These are phyloP conservation scores for Trichosporon ovoides DNA, from an alignment of 1,284 basidiomycete genomes.

Conservation along the genomic window DNA sequence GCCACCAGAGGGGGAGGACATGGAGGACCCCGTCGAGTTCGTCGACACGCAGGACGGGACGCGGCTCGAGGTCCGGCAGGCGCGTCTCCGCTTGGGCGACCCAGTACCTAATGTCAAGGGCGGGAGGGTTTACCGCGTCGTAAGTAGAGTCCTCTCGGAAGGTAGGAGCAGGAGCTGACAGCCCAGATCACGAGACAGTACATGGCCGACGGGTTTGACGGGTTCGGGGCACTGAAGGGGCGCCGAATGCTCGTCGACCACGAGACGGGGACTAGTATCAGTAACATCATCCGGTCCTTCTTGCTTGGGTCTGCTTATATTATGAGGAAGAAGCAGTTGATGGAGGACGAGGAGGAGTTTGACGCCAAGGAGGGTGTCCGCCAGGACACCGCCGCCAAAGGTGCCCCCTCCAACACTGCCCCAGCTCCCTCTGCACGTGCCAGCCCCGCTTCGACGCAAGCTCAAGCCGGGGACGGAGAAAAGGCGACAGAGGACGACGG, in stretches of 20 bases:
- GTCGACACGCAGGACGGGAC: constrained; percentile 47
- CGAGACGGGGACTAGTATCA: constrained; percentile 77
- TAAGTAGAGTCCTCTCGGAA: constrained; percentile 52
- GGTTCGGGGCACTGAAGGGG: constrained; percentile 65
- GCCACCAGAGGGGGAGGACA: constrained; percentile 29
- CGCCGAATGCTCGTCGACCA: constrained; percentile 72
- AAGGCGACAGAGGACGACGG: too few relatives aligned
- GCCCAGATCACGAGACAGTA: constrained; percentile 49
- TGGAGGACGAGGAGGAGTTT: constrained; percentile 34
- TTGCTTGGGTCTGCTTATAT: constrained; percentile 58
- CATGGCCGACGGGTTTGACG: constrained; percentile 59
- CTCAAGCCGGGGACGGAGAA: too few relatives aligned
- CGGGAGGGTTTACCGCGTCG: constrained; percentile 64
- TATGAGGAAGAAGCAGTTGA: constrained; percentile 46
- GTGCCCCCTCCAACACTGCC: too few relatives aligned
- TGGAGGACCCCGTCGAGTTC: constrained; percentile 40
- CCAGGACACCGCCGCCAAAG: too few relatives aligned
- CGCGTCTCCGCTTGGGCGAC: constrained; percentile 49
- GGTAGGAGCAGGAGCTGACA: too few relatives aligned
- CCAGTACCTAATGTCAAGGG: constrained; percentile 56
- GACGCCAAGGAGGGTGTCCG: too few relatives aligned
- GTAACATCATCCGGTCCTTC: constrained; percentile 74
- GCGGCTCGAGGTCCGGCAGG: constrained; percentile 47
- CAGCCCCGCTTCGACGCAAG: too few relatives aligned
- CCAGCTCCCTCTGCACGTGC: too few relatives aligned